These are phyloP conservation scores for Gynandropsis gynandra DNA, from an alignment of 345 rosid species.

Conservation along the genomic window DNA sequence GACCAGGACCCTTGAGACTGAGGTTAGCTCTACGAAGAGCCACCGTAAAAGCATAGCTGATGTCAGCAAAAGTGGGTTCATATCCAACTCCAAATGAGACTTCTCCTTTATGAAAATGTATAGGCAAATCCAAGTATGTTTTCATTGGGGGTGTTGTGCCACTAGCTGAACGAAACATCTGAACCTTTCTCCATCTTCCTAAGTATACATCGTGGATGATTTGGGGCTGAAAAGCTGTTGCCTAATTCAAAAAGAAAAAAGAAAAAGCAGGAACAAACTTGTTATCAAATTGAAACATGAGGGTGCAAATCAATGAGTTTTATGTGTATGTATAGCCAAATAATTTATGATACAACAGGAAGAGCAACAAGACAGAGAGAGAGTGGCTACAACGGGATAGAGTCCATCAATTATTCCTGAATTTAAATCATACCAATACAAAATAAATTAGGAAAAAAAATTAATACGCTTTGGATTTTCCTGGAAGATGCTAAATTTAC, in stretches of 20 bases:
- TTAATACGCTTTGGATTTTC: neutral
- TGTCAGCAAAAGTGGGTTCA: slow-evolving; percentile 85
- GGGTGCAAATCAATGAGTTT: neutral
- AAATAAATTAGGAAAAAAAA: neutral
- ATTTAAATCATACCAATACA: neutral
- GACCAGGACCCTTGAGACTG: slow-evolving; percentile 62
- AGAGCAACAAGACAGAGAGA: neutral
- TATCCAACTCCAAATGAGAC: slow-evolving; percentile 84
- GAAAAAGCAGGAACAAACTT: neutral
- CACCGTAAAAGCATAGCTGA: slow-evolving; percentile 89
- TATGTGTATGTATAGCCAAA: neutral
- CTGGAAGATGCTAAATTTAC: neutral
- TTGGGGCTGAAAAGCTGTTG: slow-evolving; percentile 94
- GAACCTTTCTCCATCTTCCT: slow-evolving; percentile 95
- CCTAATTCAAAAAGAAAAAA: slow-evolving; percentile 44
- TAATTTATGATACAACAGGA: neutral
- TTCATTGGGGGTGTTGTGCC: slow-evolving; percentile 96
- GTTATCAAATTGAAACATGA: no score
- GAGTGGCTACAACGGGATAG: no score
- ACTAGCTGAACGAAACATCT: slow-evolving; percentile 83
- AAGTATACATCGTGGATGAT: slow-evolving; percentile 70
- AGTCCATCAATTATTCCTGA: neutral
- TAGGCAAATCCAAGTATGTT: slow-evolving; percentile 71
- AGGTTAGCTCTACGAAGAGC: slow-evolving; percentile 96
- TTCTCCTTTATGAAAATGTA: slow-evolving; percentile 67